phyloP scores from a whole-genome alignment of 495 filamentous ascomycete genomes.

The Annulohypoxylon nitens region DNA sequence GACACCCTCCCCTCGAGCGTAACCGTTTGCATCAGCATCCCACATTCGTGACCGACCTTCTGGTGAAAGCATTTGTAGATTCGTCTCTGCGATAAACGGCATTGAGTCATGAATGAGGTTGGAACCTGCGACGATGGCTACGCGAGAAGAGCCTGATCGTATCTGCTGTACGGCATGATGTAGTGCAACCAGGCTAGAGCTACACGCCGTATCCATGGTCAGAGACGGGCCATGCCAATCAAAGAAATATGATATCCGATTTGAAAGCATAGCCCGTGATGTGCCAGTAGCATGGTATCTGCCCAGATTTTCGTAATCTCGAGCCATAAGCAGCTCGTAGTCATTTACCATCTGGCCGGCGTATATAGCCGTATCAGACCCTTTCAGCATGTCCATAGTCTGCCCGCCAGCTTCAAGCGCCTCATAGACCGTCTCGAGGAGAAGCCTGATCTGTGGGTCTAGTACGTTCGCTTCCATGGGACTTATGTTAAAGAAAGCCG shows the following conservation, averaged over 20 bases:
- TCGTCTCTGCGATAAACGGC: slow-evolving; percentile 21
- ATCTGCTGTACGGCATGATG: slow-evolving; percentile 22
- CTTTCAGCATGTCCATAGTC: slow-evolving; percentile 46
- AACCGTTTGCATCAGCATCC: slow-evolving; percentile 68
- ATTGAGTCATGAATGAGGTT: slow-evolving; percentile 62
- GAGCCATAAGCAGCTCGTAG: not conserved
- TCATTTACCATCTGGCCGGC: not conserved
- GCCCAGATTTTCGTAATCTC: not conserved
- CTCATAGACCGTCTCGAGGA: slow-evolving; percentile 68
- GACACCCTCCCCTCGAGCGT: slow-evolving; percentile 69
- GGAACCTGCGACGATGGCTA: slow-evolving; percentile 62
- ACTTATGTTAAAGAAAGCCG: slow-evolving; percentile 65
- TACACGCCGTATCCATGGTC: slow-evolving; percentile 59
- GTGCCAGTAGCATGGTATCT: not conserved
- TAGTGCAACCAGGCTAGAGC: slow-evolving; percentile 27
- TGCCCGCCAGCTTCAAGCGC: slow-evolving; percentile 64
- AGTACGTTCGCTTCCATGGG: slow-evolving; percentile 58
- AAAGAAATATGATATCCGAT: not conserved
- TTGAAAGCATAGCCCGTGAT: not conserved
- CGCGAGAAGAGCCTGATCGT: slow-evolving; percentile 1
- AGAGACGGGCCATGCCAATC: no score
- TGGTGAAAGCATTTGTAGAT: slow-evolving; percentile 50
- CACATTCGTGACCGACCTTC: slow-evolving; percentile 62
- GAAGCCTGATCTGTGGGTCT: slow-evolving; percentile 68
- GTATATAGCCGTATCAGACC: not conserved